phyloP scores from a whole-genome alignment of 164 flowering plant genomes.

The Akebia trifoliata region DNA sequence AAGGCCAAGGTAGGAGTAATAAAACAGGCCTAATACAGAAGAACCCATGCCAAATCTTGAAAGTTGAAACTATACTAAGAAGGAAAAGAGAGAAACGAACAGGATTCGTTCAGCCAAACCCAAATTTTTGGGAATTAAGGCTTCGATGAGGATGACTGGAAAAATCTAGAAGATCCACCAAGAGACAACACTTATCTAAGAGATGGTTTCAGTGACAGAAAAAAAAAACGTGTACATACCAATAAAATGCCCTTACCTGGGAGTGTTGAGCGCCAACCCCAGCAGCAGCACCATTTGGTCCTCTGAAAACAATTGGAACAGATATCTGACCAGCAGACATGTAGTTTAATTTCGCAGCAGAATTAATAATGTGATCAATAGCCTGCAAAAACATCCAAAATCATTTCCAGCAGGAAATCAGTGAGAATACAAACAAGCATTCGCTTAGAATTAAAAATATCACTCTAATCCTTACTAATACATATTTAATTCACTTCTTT shows the following conservation, averaged over 20 bases:
- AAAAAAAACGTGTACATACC: not conserved
- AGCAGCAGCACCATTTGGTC: constrained; percentile 99
- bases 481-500: too few relatives aligned
- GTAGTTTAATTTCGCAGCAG: constrained; percentile 90
- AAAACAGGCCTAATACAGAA: not conserved
- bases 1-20: constrained; percentile 1
- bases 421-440: not conserved
- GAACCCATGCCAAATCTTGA: not conserved
- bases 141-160: too few relatives aligned
- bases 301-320: constrained; percentile 96
- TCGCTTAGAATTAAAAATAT: too few relatives aligned
- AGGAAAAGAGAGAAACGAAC: too few relatives aligned
- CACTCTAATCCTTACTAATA: too few relatives aligned
- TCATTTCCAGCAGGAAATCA: not conserved
- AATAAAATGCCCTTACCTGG: constrained; percentile 41
- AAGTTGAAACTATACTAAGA: too few relatives aligned
- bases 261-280: constrained; percentile 99
- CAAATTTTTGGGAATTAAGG: too few relatives aligned
- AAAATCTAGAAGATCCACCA: too few relatives aligned
- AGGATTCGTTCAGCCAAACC: too few relatives aligned
- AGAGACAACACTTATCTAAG: not conserved
- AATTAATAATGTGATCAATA: constrained; percentile 91
- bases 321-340: constrained; percentile 89
- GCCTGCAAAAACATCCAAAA: constrained; percentile 51
- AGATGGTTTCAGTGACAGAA: not conserved